Evolutionary conservation across 2,329 filamentous ascomycete genomes (phyloP).

Genomic region (Xylariales sp.): DNA sequence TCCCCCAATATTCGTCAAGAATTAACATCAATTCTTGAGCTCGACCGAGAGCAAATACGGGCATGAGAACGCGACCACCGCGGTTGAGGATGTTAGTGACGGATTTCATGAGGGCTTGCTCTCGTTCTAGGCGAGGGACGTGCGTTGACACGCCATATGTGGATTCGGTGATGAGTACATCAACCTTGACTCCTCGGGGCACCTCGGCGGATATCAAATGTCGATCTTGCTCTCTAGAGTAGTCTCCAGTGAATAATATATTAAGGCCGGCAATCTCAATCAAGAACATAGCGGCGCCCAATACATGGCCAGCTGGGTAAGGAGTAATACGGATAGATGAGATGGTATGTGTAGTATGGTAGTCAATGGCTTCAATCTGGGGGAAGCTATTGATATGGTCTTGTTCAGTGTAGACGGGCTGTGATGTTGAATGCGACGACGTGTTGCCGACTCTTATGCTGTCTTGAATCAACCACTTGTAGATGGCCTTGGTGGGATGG

Average conservation of each 20-base stretch:
- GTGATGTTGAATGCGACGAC: slow-evolving; percentile 70
- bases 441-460: slow-evolving; percentile 88
- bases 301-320: slow-evolving; percentile 96
- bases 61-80: slow-evolving; percentile 91
- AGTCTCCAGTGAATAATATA: slow-evolving; percentile 97
- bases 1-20: slow-evolving; percentile 95
- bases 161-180: slow-evolving; percentile 96
- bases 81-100: slow-evolving; percentile 92
- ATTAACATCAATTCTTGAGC: slow-evolving; percentile 95
- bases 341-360: slow-evolving; percentile 97
- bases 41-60: slow-evolving; percentile 92
- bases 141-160: slow-evolving; percentile 97
- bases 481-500: slow-evolving; percentile 98
- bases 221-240: slow-evolving; percentile 93
- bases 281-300: slow-evolving; percentile 97
- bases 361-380: slow-evolving; percentile 96
- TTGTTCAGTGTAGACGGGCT: slow-evolving; percentile 92
- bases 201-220: slow-evolving; percentile 95
- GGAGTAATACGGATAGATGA: slow-evolving; percentile 97
- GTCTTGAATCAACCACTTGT: slow-evolving; percentile 99
- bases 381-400: slow-evolving; percentile 95
- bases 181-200: slow-evolving; percentile 87
- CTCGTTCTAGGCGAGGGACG: slow-evolving; percentile 88
- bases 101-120: slow-evolving; percentile 94
- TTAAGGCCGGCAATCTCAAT: slow-evolving; percentile 97